A percentile compares a stretch with the other conserved stretches of the same genome.
phyloP scores from a whole-genome alignment of 2,329 filamentous ascomycete species.

The Cylindrodendrum hubeiense region DNA sequence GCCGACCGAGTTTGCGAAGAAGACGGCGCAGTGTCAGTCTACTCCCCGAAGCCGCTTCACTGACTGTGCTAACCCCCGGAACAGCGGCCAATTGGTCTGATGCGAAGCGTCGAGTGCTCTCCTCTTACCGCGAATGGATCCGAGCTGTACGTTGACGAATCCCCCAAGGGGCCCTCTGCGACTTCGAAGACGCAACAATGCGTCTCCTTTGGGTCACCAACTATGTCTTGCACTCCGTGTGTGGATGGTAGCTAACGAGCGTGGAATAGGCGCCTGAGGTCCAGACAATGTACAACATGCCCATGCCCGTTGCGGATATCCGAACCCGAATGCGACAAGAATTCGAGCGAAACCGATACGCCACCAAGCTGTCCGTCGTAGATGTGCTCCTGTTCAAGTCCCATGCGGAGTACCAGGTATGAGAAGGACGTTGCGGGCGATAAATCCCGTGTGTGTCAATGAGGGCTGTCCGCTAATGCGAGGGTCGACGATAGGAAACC shows the following conservation, averaged over 20 bases:
- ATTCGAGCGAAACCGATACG: constrained; percentile 95
- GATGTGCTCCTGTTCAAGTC: constrained; percentile 93
- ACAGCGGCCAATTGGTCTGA: constrained; percentile 90
- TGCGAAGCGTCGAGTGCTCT: constrained; percentile 87
- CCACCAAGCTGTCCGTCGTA: constrained; percentile 87
- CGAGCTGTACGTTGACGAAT: constrained; percentile 80
- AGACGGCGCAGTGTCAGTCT: constrained; percentile 80
- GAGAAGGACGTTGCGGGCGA: constrained; percentile 56
- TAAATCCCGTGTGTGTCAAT: constrained; percentile 67
- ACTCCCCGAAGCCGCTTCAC: constrained; percentile 3
- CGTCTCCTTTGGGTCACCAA: not conserved
- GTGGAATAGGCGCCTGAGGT: constrained; percentile 87
- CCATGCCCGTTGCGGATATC: constrained; percentile 86
- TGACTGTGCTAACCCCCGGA: constrained; percentile 50
- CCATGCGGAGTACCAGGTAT: constrained; percentile 93
- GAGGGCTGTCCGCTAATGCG: constrained; percentile 26
- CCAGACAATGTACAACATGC: constrained; percentile 96
- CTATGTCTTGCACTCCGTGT: not conserved
- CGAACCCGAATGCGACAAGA: constrained; percentile 96
- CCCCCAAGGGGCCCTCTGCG: not conserved
- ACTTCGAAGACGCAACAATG: not conserved
- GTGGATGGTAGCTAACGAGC: constrained; percentile 30
- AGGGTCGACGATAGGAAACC: constrained; percentile 76
- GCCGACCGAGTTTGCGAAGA: constrained; percentile 90
- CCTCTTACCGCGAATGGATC: constrained; percentile 95